Percentiles rank a stretch among this genome's conserved stretches.
Conservation (phyloP, 139 green algal species). For the Chlorella sp. region DNA sequence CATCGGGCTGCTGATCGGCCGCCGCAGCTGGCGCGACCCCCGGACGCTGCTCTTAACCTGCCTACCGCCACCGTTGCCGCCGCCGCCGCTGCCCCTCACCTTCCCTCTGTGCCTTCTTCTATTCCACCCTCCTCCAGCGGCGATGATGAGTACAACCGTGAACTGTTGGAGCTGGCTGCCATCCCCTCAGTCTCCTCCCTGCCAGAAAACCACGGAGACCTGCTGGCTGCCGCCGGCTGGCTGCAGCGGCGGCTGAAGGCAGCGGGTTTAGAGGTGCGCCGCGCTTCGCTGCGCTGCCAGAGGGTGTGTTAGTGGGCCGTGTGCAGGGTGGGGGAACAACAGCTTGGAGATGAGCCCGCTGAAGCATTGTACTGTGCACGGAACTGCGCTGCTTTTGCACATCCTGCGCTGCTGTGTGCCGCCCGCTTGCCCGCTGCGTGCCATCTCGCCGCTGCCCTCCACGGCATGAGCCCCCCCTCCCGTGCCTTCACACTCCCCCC, state of each 20-base stretch:
- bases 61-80: not conserved
- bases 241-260: slow-evolving; percentile 33
- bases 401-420: too few species aligned
- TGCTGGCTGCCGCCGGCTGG: slow-evolving; percentile 53
- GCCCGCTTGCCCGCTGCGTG: too few species aligned
- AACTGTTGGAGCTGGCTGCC: slow-evolving; percentile 47
- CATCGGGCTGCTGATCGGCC: too few species aligned
- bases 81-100: not conserved
- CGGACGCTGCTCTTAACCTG: not conserved
- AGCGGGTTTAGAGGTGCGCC: slow-evolving; percentile 49
- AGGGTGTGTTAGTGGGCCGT: not conserved
- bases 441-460: too few species aligned
- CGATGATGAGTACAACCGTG: slow-evolving; percentile 9
- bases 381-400: too few species aligned
- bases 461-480: too few species aligned
- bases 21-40: too few species aligned
- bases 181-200: slow-evolving; percentile 61
- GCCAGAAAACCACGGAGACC: slow-evolving; percentile 40
- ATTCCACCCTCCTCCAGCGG: not conserved
- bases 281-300: not conserved
- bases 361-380: not conserved
- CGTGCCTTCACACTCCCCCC: too few species aligned
- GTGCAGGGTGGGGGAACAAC: not conserved
- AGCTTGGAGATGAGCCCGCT: not conserved
- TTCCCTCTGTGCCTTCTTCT: not conserved